A percentile compares a stretch with the other conserved stretches of the same genome.
Evolutionary conservation across 2,329 filamentous ascomycete species (phyloP).

Genomic region (Aureobasidium lini): DNA sequence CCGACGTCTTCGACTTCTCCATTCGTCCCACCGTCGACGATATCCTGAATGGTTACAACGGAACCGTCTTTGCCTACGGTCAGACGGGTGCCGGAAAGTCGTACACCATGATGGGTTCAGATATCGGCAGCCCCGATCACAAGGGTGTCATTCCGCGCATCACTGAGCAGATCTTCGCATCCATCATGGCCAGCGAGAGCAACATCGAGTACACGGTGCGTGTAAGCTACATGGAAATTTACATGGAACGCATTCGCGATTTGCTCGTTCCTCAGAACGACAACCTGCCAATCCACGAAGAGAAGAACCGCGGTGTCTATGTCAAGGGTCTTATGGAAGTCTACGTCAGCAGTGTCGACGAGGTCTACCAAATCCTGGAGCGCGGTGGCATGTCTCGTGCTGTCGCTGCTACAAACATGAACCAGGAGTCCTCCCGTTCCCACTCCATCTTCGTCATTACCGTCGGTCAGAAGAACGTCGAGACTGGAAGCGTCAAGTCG

Average conservation of each 20-base stretch:
- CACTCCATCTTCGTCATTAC: slow-evolving; percentile 98
- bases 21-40: slow-evolving; percentile 95
- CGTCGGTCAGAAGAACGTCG: slow-evolving; percentile 94
- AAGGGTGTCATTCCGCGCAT: slow-evolving; percentile 96
- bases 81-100: slow-evolving; percentile 98
- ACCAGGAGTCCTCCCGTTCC: slow-evolving; percentile 93
- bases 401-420: slow-evolving; percentile 98
- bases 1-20: slow-evolving; percentile 96
- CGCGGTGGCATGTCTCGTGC: slow-evolving; percentile 81
- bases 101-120: slow-evolving; percentile 96
- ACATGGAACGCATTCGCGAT: slow-evolving; percentile 98
- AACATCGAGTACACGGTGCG: slow-evolving; percentile 98
- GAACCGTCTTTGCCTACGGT: slow-evolving; percentile 96
- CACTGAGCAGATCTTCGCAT: slow-evolving; percentile 93
- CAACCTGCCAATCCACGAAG: slow-evolving; percentile 95
- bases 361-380: slow-evolving; percentile 95
- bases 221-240: slow-evolving; percentile 99
- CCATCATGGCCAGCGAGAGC: slow-evolving; percentile 81
- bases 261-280: slow-evolving; percentile 87
- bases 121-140: slow-evolving; percentile 81
- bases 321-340: slow-evolving; percentile 93
- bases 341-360: slow-evolving; percentile 89
- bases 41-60: slow-evolving; percentile 98
- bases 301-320: slow-evolving; percentile 92
- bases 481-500: slow-evolving; percentile 91